Evolutionary conservation across 208 protist genomes (phyloP).

Genomic region (Angomonas ambiguus): DNA sequence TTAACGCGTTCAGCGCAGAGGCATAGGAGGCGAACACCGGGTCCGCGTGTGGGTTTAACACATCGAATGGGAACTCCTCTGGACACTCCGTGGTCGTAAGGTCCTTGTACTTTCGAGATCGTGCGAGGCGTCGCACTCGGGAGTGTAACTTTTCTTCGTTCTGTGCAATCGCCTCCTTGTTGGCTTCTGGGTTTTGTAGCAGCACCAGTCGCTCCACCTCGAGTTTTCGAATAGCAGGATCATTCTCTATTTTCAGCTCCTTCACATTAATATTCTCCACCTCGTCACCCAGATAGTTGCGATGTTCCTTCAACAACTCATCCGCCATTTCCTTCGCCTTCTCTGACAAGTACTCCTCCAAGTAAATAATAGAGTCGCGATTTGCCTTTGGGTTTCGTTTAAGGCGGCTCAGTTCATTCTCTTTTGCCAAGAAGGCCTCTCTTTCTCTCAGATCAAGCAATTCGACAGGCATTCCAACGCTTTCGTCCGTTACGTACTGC

Average conservation of each 20-base stretch:
- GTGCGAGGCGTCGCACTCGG: slow-evolving; percentile 42
- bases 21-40: slow-evolving; percentile 55
- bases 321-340: slow-evolving; percentile 24
- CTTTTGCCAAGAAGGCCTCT: slow-evolving; percentile 40
- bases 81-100: slow-evolving; percentile 58
- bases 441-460: slow-evolving; percentile 59
- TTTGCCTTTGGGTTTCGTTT: slow-evolving; percentile 25
- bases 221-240: slow-evolving; percentile 22
- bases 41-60: slow-evolving; percentile 64
- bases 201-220: slow-evolving; percentile 22
- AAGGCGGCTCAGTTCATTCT: slow-evolving; percentile 42
- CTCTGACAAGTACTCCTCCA: slow-evolving; percentile 25
- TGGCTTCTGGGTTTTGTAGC: slow-evolving; percentile 12
- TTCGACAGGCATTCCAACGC: slow-evolving; percentile 53
- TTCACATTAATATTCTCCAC: slow-evolving; percentile 20
- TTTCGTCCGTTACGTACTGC: slow-evolving; percentile 38
- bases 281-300: slow-evolving; percentile 18
- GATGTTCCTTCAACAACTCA: slow-evolving; percentile 7
- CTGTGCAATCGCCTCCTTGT: slow-evolving; percentile 31
- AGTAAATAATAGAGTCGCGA: slow-evolving; percentile 15
- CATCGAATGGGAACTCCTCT: slow-evolving; percentile 47
- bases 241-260: slow-evolving; percentile 14
- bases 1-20: slow-evolving; percentile 42
- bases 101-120: slow-evolving; percentile 55
- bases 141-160: slow-evolving; percentile 61